Conservation (phyloP, 495 filamentous ascomycete species). For the Apiosordaria backusii region DNA sequence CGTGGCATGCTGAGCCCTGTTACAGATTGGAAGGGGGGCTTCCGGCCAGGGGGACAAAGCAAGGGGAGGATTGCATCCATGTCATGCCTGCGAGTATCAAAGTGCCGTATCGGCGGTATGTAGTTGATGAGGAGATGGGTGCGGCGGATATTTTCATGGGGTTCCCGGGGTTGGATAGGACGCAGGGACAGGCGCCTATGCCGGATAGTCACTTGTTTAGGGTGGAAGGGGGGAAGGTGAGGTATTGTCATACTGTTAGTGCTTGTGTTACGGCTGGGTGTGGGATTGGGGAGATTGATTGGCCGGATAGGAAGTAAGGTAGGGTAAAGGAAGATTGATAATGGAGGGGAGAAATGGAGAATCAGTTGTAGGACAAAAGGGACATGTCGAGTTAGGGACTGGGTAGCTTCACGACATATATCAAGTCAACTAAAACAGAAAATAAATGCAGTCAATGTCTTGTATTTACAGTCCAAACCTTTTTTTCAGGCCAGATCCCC, state of each 20-base stretch:
- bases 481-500: neutral
- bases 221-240: constrained; percentile 38
- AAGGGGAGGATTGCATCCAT: constrained; percentile 13
- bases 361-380: no score
- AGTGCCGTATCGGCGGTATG: constrained; percentile 37
- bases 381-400: no score
- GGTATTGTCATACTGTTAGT: constrained; percentile 36
- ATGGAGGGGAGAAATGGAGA: no score
- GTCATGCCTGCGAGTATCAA: constrained; percentile 30
- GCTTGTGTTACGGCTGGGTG: constrained; percentile 11
- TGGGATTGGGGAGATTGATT: neutral
- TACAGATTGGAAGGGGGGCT: constrained; percentile 37
- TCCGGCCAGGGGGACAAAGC: constrained; percentile 9
- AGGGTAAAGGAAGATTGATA: neutral
- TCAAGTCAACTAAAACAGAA: no score
- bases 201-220: constrained; percentile 39
- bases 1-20: constrained; percentile 33
- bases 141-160: constrained; percentile 37
- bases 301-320: neutral
- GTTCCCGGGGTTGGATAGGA: constrained; percentile 38
- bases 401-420: no score
- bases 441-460: neutral
- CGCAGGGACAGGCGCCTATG: constrained; percentile 30
- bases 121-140: constrained; percentile 38
- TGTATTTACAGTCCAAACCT: neutral